Percentiles rank a stretch among this genome's conserved stretches.
These are phyloP conservation scores for Orbilia brochopaga DNA, from an alignment of 2,329 filamentous ascomycete species.

Conservation along the genomic window DNA sequence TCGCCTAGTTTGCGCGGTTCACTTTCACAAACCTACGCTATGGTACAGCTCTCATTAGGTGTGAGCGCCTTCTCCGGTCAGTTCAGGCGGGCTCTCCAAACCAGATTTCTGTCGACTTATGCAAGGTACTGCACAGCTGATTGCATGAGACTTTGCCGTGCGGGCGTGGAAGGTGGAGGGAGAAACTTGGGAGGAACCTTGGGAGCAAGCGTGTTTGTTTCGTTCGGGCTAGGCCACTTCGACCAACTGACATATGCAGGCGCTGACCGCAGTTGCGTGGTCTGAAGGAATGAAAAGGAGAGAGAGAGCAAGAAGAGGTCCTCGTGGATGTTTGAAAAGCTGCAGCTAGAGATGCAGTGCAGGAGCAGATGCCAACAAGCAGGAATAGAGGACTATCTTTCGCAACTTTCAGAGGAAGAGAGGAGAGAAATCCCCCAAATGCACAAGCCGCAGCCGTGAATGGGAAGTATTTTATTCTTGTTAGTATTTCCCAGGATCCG, in stretches of 20 bases:
- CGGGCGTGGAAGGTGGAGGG: conserved; percentile 42
- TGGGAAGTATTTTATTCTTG: conserved; percentile 42
- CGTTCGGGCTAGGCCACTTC: conserved; percentile 24
- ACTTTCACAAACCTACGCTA: conserved; percentile 42
- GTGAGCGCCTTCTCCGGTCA: conserved; percentile 20
- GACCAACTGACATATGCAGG: conserved; percentile 45
- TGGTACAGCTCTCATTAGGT: conserved; percentile 33
- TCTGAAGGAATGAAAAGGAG: conserved; percentile 25
- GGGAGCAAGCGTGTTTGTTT: conserved; percentile 31
- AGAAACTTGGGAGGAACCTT: conserved; percentile 40
- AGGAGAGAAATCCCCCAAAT: conserved; percentile 21
- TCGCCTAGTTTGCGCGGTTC: conserved; percentile 45
- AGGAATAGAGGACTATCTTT: conserved; percentile 25
- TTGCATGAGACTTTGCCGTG: conserved; percentile 46
- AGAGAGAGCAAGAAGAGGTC: conserved; percentile 24
- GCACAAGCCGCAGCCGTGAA: conserved; percentile 45
- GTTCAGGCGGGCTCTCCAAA: conserved; percentile 21
- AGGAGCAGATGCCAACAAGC: conserved; percentile 33
- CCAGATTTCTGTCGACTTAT: conserved; percentile 36
- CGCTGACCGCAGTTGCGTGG: conserved; percentile 29
- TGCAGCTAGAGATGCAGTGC: conserved; percentile 37
- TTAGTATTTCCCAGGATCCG: conserved; percentile 34
- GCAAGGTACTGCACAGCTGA: conserved; percentile 47
- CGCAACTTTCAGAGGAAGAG: conserved; percentile 10
- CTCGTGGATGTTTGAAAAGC: conserved; percentile 46